Evolutionary conservation across 2,329 filamentous ascomycete genomes (phyloP).

Genomic region (Apiospora malaysiana): DNA sequence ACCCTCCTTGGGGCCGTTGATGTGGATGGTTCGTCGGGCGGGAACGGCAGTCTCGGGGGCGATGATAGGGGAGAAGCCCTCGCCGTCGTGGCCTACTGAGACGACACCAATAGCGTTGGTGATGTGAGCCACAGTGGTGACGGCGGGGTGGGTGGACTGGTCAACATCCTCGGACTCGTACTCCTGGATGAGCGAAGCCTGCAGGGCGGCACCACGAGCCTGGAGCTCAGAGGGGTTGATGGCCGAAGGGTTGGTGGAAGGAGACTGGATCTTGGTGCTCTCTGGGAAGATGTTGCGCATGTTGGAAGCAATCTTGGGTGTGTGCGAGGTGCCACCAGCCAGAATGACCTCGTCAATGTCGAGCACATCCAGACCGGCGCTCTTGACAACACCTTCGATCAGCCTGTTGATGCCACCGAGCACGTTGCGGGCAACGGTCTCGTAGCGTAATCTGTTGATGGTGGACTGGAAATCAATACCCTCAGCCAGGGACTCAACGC

Average conservation of each 20-base stretch:
- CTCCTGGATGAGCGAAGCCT: conserved; percentile 92
- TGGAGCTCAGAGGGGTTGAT: conserved; percentile 94
- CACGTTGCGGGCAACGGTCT: conserved; percentile 84
- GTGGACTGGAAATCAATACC: conserved; percentile 91
- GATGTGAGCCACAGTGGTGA: conserved; percentile 92
- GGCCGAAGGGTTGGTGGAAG: conserved; percentile 76
- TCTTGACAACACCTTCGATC: conserved; percentile 84
- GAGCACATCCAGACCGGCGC: conserved; percentile 88
- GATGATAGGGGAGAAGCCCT: conserved; percentile 80
- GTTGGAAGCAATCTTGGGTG: conserved; percentile 87
- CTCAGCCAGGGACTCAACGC: conserved; percentile 87
- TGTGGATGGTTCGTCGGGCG: conserved; percentile 81
- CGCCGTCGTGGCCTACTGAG: conserved; percentile 57
- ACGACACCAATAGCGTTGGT: conserved; percentile 88
- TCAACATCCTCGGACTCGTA: conserved; percentile 94
- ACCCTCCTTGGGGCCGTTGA: conserved; percentile 77
- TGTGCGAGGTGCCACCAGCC: conserved; percentile 90
- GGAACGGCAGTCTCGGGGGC: conserved; percentile 88
- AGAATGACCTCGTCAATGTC: conserved; percentile 96
- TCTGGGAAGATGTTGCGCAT: conserved; percentile 81
- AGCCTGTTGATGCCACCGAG: conserved; percentile 88
- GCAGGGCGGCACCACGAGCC: conserved; percentile 90
- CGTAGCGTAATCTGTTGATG: conserved; percentile 92
- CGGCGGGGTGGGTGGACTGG: conserved; percentile 92
- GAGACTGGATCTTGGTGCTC: conserved; percentile 79